Conservation (phyloP, 2,329 filamentous ascomycete genomes). For the Calonectria multiphialidica region DNA sequence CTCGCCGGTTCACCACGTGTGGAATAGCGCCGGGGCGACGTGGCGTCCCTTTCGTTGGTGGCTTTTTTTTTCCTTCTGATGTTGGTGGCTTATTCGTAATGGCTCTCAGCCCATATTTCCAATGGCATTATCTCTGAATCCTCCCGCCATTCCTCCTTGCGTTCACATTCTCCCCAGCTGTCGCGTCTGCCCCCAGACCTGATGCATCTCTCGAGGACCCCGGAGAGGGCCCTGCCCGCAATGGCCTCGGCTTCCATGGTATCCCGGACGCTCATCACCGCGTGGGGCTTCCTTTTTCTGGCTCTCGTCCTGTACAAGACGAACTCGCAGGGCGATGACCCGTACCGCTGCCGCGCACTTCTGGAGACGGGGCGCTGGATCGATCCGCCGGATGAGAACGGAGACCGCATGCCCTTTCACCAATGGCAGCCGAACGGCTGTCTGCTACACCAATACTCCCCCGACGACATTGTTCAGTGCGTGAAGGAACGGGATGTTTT, state of each 20-base stretch:
- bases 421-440: conserved; percentile 71
- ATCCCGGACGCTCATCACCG: conserved; percentile 4
- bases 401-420: conserved; percentile 48
- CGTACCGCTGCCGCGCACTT: conserved; percentile 64
- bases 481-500: conserved; percentile 63
- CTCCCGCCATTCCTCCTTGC: not conserved
- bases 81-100: not conserved
- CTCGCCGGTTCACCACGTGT: not conserved
- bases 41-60: not conserved
- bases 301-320: not conserved
- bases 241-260: not conserved
- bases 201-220: not conserved
- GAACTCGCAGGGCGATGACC: conserved; percentile 49
- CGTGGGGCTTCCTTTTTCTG: conserved; percentile 9
- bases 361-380: conserved; percentile 64
- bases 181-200: not conserved
- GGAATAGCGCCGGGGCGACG: not conserved
- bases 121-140: not conserved
- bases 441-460: conserved; percentile 66
- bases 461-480: conserved; percentile 63
- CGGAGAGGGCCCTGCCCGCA: not conserved
- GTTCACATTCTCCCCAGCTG: not conserved
- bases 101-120: not conserved
- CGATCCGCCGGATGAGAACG: conserved; percentile 45
- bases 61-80: not conserved